Evolutionary conservation across 1,284 basidiomycete genomes (phyloP), one percentile per base, ranked within the genome.

Genomic region (Irpex sp.): DNA sequence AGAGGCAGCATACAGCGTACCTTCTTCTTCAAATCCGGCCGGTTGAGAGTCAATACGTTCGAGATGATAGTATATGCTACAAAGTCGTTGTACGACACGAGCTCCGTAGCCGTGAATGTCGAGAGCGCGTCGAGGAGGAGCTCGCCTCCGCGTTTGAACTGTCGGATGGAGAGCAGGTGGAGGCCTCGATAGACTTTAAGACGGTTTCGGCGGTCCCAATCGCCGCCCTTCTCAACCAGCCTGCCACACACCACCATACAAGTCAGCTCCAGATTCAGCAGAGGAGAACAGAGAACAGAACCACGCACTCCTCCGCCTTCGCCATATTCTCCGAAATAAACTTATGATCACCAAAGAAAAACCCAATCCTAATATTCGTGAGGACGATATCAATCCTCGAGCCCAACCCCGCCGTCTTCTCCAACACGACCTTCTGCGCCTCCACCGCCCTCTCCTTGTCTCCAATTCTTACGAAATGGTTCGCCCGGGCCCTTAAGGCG

Each of bases 191-290:
- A 99, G 47, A 98, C 97, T 76, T 98, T 99, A 68, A 98, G 86
- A 54, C 96, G 86, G 75, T 98, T 99, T 36, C 95, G 86, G 61
- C 97, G 83, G 76, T 99, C 97, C 97, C 97, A 99, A 76, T 99
- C 97, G 55, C 97, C 97, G 1, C 97, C 97, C 74, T 95, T 88
- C 70, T 98, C 95, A 58, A 98, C 92, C 39, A 98, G 79, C 65
- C 94, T 96, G n/a, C n/a, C n/a, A n/a, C n/a, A 53, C 36, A 36
- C 19, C 43, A 7, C 17, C 39, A 1, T 15, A 6, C 5, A n/a
- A 11, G 39, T 46, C n/a, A 46, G n/a, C 39, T 3, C 26, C 17
- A 46, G 11, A 1, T 13, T 50, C 35, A n/a, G 33, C 50, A 21
- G 39, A 51, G 21, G 7, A 51, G 6, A 5, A n/a, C 46, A 37